These are phyloP conservation scores for Ettlia oleoabundans DNA, from an alignment of 139 green algal species.

Conservation along the genomic window DNA sequence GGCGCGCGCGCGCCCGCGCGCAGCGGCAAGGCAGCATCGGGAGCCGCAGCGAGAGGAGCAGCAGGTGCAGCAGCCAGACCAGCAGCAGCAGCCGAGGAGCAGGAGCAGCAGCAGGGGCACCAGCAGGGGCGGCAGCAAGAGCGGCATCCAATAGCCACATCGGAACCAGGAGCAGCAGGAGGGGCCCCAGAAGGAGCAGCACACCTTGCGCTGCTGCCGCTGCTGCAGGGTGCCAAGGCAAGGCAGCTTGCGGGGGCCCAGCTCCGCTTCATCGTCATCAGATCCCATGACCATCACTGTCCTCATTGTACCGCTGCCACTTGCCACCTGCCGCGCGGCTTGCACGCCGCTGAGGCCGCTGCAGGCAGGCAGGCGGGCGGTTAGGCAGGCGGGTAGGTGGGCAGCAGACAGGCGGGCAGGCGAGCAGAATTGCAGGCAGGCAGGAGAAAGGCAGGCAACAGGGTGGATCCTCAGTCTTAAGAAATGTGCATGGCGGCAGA, in stretches of 20 bases:
- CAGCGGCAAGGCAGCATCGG: no score
- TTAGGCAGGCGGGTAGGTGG: background rate
- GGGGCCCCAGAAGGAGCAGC: no score
- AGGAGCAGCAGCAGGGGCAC: no score
- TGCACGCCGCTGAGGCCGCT: constrained; percentile 22
- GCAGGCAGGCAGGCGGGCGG: background rate
- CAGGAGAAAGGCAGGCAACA: background rate
- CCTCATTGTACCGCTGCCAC: constrained; percentile 23
- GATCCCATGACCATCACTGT: background rate
- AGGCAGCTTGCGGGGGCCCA: constrained; percentile 15
- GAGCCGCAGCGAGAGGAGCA: no score
- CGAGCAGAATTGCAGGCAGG: background rate
- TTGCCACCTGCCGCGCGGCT: background rate
- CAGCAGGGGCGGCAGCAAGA: no score
- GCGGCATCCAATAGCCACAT: no score
- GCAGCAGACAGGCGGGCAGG: background rate
- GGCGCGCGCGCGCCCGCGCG: no score
- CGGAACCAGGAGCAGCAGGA: no score
- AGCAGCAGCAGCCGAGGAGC: no score
- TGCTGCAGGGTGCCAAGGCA: constrained; percentile 10
- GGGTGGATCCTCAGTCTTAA: background rate
- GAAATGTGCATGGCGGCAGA: no score
- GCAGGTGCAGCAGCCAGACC: no score
- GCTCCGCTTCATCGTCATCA: background rate
- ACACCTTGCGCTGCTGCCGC: constrained; percentile 21